Percentiles rank a stretch among this genome's conserved stretches.
These are phyloP conservation scores for Backusella tuberculispora DNA, from an alignment of 192 early-diverging fungal species.

Conservation along the genomic window DNA sequence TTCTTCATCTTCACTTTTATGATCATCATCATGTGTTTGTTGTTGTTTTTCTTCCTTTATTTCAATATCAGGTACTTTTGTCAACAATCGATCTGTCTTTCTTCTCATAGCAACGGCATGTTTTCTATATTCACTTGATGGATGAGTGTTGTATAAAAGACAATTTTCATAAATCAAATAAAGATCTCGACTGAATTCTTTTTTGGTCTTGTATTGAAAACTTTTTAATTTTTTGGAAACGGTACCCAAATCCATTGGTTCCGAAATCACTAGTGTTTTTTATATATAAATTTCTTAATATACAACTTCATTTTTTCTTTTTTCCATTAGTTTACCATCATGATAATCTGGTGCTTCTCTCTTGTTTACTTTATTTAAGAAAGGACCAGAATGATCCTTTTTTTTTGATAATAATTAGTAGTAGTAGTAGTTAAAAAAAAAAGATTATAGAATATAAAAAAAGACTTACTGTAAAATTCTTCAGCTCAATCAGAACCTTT, in stretches of 20 bases:
- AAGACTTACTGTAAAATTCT: constrained; percentile 66
- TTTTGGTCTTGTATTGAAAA: constrained; percentile 84
- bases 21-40: constrained; percentile 30
- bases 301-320: neutral
- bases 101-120: constrained; percentile 84
- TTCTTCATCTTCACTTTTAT: constrained; percentile 62
- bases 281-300: constrained; percentile 3
- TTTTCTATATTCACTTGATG: constrained; percentile 85
- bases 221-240: constrained; percentile 87
- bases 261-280: constrained; percentile 71
- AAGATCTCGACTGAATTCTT: constrained; percentile 86
- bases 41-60: constrained; percentile 60
- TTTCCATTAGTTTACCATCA: constrained; percentile 56
- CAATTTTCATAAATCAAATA: constrained; percentile 94
- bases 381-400: constrained; percentile 81
- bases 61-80: constrained; percentile 81
- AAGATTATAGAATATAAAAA: neutral
- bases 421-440: constrained; percentile 6
- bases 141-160: constrained; percentile 87
- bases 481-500: constrained; percentile 79
- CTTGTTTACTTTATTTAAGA: constrained; percentile 84
- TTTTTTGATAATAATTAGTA: neutral
- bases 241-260: constrained; percentile 95
- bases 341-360: constrained; percentile 93
- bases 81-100: constrained; percentile 73